phyloP scores from a whole-genome alignment of 768 basidiomycete species.

The Psilocybe cubensis region DNA sequence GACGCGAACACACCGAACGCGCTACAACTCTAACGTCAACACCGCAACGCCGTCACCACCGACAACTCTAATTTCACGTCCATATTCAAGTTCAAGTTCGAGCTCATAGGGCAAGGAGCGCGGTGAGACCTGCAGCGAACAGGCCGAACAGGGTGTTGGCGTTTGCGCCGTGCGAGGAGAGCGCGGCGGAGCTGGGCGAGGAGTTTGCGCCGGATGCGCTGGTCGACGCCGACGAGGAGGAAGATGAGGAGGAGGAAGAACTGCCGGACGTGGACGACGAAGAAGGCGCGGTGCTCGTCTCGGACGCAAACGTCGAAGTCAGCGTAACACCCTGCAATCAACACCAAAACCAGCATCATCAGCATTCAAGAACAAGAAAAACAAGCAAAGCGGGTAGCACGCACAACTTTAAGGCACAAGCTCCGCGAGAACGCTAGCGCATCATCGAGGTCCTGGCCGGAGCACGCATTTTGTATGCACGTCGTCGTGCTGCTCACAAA shows the following conservation, averaged over 20 bases:
- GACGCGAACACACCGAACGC: too few species aligned
- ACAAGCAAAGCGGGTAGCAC: not conserved
- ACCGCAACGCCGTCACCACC: too few species aligned
- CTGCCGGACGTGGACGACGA: not conserved
- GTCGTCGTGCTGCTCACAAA: not conserved
- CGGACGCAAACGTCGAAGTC: not conserved
- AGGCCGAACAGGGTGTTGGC: not conserved
- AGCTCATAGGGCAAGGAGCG: conserved; percentile 2
- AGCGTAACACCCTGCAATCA: not conserved
- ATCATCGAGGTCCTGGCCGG: not conserved
- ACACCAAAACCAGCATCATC: not conserved
- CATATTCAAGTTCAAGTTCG: too few species aligned
- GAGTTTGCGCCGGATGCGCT: not conserved
- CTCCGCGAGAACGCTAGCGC: not conserved
- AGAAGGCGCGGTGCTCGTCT: not conserved
- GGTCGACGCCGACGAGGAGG: not conserved
- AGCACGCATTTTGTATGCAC: not conserved
- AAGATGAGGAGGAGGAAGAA: not conserved
- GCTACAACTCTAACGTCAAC: too few species aligned
- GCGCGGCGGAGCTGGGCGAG: not conserved
- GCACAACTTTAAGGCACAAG: not conserved
- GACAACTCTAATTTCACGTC: too few species aligned
- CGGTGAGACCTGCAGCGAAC: not conserved
- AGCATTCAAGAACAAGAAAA: not conserved
- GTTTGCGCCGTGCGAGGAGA: not conserved